Evolutionary conservation across 257 asterid species (phyloP).

Genomic region (Nicotiana tabacum): DNA sequence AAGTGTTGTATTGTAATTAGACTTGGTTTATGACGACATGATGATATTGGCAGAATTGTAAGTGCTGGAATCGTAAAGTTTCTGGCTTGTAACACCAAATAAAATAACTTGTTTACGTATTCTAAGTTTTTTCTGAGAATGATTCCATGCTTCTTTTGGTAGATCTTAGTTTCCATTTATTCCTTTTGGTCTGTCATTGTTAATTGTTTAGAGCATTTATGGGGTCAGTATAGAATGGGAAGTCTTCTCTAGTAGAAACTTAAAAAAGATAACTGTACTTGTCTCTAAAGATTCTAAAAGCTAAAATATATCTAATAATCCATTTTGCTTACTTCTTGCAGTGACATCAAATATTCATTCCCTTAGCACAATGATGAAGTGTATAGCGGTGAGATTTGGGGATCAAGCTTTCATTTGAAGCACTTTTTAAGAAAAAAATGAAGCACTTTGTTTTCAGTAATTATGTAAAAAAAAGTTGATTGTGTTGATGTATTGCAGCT

Average conservation of each 20-base stretch:
- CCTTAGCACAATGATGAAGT: conserved; percentile 46
- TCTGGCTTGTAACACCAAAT: neutral
- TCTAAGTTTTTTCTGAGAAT: neutral
- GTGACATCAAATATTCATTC: conserved; percentile 39
- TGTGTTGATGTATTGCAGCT: conserved; percentile 24
- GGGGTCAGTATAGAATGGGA: neutral
- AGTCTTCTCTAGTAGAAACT: neutral
- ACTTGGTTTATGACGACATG: neutral
- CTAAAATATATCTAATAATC: neutral
- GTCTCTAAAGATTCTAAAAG: neutral
- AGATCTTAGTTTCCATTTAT: neutral
- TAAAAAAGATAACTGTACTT: neutral
- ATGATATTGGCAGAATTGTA: neutral
- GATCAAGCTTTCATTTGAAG: conserved; percentile 5
- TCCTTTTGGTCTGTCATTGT: neutral
- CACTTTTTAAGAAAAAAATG: too few species aligned
- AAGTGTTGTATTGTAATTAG: neutral
- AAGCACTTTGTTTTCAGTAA: neutral
- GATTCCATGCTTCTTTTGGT: neutral
- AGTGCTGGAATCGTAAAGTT: neutral
- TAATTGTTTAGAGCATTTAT: neutral
- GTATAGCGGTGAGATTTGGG: conserved; percentile 40
- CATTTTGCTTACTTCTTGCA: conserved; percentile 11
- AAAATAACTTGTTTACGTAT: neutral
- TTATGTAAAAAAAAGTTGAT: neutral